Conservation (phyloP, 2,329 filamentous ascomycete genomes). For the Sporothrix dimorphospora region DNA sequence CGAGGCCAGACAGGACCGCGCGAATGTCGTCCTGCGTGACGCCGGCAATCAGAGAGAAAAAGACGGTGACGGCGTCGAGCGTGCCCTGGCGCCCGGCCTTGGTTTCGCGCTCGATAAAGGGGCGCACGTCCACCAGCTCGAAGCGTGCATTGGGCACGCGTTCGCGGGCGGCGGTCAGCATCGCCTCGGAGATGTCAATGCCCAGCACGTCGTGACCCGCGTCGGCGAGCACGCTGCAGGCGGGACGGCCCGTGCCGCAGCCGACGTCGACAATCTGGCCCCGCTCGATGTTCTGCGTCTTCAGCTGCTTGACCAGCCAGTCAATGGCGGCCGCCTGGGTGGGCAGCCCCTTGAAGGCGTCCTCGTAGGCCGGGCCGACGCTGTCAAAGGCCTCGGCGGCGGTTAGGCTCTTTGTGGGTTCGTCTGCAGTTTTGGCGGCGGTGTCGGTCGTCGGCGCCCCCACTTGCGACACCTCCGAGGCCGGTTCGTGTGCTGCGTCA, state of each 20-base stretch:
- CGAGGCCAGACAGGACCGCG: slow-evolving; percentile 35
- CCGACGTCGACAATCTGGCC: slow-evolving; percentile 38
- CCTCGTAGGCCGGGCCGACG: slow-evolving; percentile 38
- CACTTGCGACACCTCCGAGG: background rate
- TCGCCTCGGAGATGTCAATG: slow-evolving; percentile 39
- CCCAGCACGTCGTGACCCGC: slow-evolving; percentile 40
- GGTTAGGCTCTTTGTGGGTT: slow-evolving; percentile 26
- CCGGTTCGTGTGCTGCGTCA: background rate
- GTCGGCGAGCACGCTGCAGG: slow-evolving; percentile 36
- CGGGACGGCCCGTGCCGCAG: slow-evolving; percentile 39
- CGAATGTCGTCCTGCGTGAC: slow-evolving; percentile 38
- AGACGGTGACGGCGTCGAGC: slow-evolving; percentile 37
- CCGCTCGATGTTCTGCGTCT: slow-evolving; percentile 18
- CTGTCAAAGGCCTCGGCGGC: slow-evolving; percentile 37
- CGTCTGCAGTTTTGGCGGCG: background rate
- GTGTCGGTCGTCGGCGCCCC: background rate
- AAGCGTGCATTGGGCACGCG: slow-evolving; percentile 38
- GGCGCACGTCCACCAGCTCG: slow-evolving; percentile 36
- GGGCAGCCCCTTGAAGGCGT: slow-evolving; percentile 36
- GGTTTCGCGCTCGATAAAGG: slow-evolving; percentile 30
- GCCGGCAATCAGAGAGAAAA: slow-evolving; percentile 39
- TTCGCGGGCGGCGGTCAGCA: slow-evolving; percentile 36
- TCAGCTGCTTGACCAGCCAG: slow-evolving; percentile 37
- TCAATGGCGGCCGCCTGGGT: slow-evolving; percentile 35
- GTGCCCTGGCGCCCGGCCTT: background rate